Evolutionary conservation across 306 rosid species (phyloP).

Genomic region (Hylodesmum podocarpum): DNA sequence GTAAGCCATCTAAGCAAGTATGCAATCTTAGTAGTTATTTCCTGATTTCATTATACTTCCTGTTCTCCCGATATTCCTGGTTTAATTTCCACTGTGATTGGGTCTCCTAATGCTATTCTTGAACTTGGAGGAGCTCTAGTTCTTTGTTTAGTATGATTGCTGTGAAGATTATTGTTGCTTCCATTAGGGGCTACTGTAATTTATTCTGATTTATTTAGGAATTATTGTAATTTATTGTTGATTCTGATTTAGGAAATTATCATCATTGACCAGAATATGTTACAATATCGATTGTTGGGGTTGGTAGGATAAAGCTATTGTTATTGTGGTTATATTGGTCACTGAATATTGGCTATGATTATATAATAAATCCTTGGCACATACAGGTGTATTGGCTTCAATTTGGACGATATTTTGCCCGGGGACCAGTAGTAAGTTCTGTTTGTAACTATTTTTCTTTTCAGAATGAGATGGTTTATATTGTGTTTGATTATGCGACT

Average conservation of each 20-base stretch:
- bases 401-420: conserved; percentile 95
- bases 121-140: background rate
- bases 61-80: background rate
- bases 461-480: background rate
- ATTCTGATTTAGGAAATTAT: background rate
- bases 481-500: conserved; percentile 24
- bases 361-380: conserved; percentile 16
- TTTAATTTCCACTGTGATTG: background rate
- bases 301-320: background rate
- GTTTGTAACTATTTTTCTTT: background rate
- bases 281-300: background rate
- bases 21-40: background rate
- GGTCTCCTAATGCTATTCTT: background rate
- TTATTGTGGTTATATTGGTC: conserved; percentile 12
- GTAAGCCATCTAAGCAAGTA: background rate
- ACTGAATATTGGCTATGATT: conserved; percentile 1
- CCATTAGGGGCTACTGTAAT: background rate
- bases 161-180: background rate
- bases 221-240: background rate
- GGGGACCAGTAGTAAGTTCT: conserved; percentile 88
- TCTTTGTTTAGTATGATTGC: background rate
- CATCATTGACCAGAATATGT: background rate
- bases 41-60: background rate
- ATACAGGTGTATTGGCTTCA: conserved; percentile 99
- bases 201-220: conserved; percentile 6